phyloP scores from a whole-genome alignment of 495 filamentous ascomycete genomes.

The Darksidea phi region DNA sequence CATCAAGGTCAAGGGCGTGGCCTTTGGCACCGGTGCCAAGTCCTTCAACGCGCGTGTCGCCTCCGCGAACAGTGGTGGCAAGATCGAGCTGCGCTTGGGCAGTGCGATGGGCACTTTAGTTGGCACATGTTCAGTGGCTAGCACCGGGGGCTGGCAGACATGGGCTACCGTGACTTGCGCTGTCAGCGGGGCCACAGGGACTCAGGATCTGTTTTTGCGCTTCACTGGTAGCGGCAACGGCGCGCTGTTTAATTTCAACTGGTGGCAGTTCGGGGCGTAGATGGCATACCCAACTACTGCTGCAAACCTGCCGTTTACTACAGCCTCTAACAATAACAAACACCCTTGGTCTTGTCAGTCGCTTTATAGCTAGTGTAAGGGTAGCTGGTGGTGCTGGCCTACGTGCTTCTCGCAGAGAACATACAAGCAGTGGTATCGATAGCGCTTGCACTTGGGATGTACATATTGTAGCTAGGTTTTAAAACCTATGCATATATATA shows the following conservation, averaged over 20 bases:
- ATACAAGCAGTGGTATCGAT: no score
- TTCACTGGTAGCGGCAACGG: not conserved
- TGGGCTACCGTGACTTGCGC: not conserved
- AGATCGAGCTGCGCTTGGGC: conserved; percentile 1
- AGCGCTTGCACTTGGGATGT: no score
- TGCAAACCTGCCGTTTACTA: no score
- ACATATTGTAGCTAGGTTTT: no score
- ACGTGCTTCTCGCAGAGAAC: no score
- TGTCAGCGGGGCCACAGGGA: not conserved
- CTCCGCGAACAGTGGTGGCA: not conserved
- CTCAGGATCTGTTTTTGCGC: not conserved
- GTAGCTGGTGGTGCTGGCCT: no score
- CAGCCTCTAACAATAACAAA: no score
- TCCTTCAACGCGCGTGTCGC: not conserved
- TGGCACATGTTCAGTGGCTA: not conserved
- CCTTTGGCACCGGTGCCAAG: not conserved
- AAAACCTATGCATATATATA: no score
- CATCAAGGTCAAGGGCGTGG: conserved; percentile 3
- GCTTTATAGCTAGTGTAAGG: no score
- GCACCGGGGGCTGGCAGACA: not conserved
- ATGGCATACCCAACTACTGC: no score
- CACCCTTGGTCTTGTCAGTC: no score
- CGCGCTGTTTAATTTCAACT: conserved; percentile 1
- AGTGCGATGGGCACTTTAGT: not conserved
- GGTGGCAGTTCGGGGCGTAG: not conserved